Evolutionary conservation across 163 green algal genomes (phyloP), one percentile per base, ranked within the genome.

Genomic region (Chloroidium sp.): DNA sequence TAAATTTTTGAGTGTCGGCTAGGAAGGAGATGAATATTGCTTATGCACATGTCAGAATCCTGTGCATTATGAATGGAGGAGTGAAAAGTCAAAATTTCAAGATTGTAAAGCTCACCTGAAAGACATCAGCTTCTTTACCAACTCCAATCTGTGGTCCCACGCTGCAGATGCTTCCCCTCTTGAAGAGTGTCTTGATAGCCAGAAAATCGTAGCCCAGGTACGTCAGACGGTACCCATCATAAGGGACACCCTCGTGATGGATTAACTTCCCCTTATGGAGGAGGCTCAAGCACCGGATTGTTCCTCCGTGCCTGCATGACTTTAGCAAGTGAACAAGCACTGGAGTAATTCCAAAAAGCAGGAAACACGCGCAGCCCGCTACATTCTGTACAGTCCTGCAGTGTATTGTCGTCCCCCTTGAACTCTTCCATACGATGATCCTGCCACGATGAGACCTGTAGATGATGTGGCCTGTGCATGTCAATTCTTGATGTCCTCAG

Each of bases 41-140:
- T 36, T 36, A 36, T 36, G 36, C 36, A 36, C 36, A 36, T 72
- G 67, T n/a, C 74, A 77, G 14, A 59, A 79, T 79, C n/a, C 59
- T 69, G 4, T 79, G 76, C 58, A 79, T 79, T 79, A 58, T 36
- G 36, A 36, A 36, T 36, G 36, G 36, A 36, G 36, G 36, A 36
- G 36, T 36, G 12, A 6, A 78, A 78, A n/a, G 10, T 57, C 10
- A 12, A 4, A 64, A 36, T 36, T 36, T 36, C 57, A 36, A 36
- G 36, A 36, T 36, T 36, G 36, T 36, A 36, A 36, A 36, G n/a
- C 85, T 67, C 59, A 97, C 95, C 86, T 98, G 95, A 86, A 94
- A 99, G 3, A 99, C 92, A 83, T 99, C 96, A 0, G 91, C 95
- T 89, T 99, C 97, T 86, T 99, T 99, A 68, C 97, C 97, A 12